Base-by-base conservation (phyloP, 345 rosid species). In the Lagerstroemia speciosa region DNA sequence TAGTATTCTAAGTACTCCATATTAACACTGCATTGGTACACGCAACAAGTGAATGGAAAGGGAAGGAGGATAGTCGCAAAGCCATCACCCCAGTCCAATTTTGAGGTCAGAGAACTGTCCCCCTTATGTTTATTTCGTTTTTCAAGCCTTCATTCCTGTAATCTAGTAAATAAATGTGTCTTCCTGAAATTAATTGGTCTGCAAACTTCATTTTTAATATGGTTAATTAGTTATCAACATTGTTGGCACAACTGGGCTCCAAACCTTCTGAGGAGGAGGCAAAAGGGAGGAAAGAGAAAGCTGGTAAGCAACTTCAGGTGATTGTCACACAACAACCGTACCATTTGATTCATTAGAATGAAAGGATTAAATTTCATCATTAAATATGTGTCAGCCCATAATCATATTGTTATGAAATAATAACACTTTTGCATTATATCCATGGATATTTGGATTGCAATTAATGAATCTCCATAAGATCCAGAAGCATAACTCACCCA, bases 401-500 rank as follows among this genome's bases (percentile, higher is more conserved):
- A 14, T 9, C 46, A 5, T 41, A 14, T 41, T n/a, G n/a, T 41
- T 41, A 41, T 41, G 10, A 41, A 8, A 41, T 5, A 4, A 41
- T 9, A 41, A 41, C 14, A 41, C n/a, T n/a, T n/a, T n/a, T 41
- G 3, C 46, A 41, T 5, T 41, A 41, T 9, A 41, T 41, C 16
- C 2, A 14, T 8, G 46, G 46, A 41, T n/a, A n/a, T 41, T 9
- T 14, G 46, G 46, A 41, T 8, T 41, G 11, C 16, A 41, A 41
- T 41, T 2, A 41, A 41, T 41, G 11, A 41, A 41, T 41, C 14
- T 0, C 14, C 60, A 22, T 53, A n/a, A 57, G 63, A 12, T 58
- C 14, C 19, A 58, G 33, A 27, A 45, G 38, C 3, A 27, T 62
- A 75, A 82, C 96, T 86, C 74, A 93, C 98, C 98, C 96, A 73